Conservation (phyloP, 2,329 filamentous ascomycete species). For the Pseudogymnoascus sp. region DNA sequence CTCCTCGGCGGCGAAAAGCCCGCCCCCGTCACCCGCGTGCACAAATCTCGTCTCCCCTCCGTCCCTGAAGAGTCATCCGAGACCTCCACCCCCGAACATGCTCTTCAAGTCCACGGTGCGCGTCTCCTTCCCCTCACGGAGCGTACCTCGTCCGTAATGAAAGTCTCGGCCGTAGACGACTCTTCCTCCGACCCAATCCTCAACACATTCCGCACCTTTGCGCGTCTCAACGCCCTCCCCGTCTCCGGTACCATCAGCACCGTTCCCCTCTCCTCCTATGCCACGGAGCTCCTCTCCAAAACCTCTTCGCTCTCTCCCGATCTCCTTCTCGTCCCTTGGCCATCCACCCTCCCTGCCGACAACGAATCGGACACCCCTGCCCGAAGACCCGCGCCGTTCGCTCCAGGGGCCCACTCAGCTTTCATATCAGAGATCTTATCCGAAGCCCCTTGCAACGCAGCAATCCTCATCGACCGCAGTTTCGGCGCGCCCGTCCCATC, state of each 20-base stretch:
- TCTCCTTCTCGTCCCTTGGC: conserved; percentile 83
- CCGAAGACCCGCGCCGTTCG: conserved; percentile 46
- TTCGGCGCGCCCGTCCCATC: conserved; percentile 47
- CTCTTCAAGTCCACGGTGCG: conserved; percentile 55
- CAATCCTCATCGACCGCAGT: conserved; percentile 71
- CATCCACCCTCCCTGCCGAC: conserved; percentile 43
- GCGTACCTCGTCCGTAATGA: conserved; percentile 92
- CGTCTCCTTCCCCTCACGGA: conserved; percentile 82
- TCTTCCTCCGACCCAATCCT: conserved; percentile 73
- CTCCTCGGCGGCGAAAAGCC: conserved; percentile 56
- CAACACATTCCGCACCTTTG: conserved; percentile 85
- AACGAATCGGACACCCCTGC: conserved; percentile 34
- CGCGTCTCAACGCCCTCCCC: conserved; percentile 73
- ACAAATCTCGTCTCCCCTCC: conserved; percentile 29
- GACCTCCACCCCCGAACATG: conserved; percentile 17
- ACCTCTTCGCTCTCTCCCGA: conserved; percentile 65
- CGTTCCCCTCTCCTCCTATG: conserved; percentile 69
- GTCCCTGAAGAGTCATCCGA: conserved; percentile 22
- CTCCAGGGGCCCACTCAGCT: conserved; percentile 55
- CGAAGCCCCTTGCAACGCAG: conserved; percentile 58
- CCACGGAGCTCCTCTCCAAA: conserved; percentile 66
- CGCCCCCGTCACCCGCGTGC: conserved; percentile 26
- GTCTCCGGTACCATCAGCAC: conserved; percentile 76
- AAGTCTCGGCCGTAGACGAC: conserved; percentile 72
- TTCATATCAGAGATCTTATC: conserved; percentile 67